A percentile compares a stretch with the other conserved stretches of the same genome.
Evolutionary conservation across 2,329 filamentous ascomycete species (phyloP).

Genomic region (Epichloe aotearoae): DNA sequence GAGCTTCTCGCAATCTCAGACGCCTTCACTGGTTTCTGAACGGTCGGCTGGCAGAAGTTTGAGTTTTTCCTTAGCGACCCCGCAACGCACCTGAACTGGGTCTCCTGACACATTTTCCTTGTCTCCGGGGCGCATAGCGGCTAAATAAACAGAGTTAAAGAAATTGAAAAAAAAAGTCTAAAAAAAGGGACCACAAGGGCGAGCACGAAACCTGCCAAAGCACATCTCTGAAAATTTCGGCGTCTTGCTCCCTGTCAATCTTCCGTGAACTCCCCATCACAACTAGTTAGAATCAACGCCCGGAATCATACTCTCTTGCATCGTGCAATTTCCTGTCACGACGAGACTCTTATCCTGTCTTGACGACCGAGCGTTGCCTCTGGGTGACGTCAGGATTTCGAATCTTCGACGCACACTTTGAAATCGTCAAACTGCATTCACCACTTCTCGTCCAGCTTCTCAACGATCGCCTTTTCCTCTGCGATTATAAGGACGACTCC

Average conservation of each 20-base stretch:
- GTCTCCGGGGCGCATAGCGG: too few species aligned
- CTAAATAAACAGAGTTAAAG: too few species aligned
- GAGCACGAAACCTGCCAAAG: neutral
- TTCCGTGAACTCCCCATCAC: too few species aligned
- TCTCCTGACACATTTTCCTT: too few species aligned
- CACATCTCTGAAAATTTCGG: neutral
- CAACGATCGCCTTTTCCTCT: conserved; percentile 27
- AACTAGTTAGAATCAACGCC: neutral
- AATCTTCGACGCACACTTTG: neutral
- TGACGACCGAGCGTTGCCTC: neutral
- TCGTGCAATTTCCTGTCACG: neutral
- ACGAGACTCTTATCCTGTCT: neutral
- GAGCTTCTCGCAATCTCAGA: conserved; percentile 29
- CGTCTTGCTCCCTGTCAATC: too few species aligned
- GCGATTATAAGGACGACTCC: conserved; percentile 11
- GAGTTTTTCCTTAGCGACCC: too few species aligned
- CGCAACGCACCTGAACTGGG: too few species aligned
- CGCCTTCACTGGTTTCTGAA: conserved; percentile 49
- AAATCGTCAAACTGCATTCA: conserved; percentile 55
- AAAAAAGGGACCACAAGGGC: too few species aligned
- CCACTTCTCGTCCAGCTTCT: conserved; percentile 52
- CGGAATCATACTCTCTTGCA: neutral
- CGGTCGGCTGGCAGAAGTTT: conserved; percentile 21
- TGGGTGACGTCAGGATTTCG: neutral
- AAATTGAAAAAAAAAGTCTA: too few species aligned